A percentile compares a stretch with the other conserved stretches of the same genome.
Conservation (phyloP, 768 basidiomycete genomes). For the Sutorius australiensis region DNA sequence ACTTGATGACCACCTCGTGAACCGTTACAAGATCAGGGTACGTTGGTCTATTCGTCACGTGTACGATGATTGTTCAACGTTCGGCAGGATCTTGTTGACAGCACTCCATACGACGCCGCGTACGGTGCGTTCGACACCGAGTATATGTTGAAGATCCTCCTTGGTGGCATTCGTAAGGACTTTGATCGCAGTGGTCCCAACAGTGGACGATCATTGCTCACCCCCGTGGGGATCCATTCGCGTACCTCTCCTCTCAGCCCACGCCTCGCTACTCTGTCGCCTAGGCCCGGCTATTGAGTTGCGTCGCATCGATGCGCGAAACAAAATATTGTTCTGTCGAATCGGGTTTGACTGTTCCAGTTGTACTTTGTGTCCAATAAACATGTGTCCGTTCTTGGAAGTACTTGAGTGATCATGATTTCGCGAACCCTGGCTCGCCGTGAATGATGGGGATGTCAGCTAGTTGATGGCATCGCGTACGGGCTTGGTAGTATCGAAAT, state of each 20-base stretch:
- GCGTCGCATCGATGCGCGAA: not conserved
- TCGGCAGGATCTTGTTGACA: conserved; percentile 45
- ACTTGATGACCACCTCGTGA: conserved; percentile 38
- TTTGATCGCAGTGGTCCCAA: conserved; percentile 10
- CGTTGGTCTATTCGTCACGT: not conserved
- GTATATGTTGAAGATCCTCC: conserved; percentile 34
- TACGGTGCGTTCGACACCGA: conserved; percentile 31
- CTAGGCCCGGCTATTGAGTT: conserved; percentile 10
- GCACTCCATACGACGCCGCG: conserved; percentile 35
- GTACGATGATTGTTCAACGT: not conserved
- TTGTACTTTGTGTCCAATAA: no score
- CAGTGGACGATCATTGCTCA: conserved; percentile 9
- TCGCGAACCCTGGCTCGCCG: no score
- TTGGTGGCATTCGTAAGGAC: conserved; percentile 23
- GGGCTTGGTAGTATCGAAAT: no score
- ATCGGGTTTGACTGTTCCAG: not conserved
- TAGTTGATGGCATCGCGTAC: no score
- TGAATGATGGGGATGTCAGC: no score
- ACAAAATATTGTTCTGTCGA: not conserved
- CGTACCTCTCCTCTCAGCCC: conserved; percentile 1
- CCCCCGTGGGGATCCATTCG: not conserved
- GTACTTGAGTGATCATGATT: no score
- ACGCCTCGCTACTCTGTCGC: conserved; percentile 11
- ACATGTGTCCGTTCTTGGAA: no score
- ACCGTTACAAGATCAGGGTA: conserved; percentile 31